Percentiles rank a stretch among this genome's conserved stretches.
Conservation (phyloP, 192 early-diverging fungal species). For the Diversispora eburnea region DNA sequence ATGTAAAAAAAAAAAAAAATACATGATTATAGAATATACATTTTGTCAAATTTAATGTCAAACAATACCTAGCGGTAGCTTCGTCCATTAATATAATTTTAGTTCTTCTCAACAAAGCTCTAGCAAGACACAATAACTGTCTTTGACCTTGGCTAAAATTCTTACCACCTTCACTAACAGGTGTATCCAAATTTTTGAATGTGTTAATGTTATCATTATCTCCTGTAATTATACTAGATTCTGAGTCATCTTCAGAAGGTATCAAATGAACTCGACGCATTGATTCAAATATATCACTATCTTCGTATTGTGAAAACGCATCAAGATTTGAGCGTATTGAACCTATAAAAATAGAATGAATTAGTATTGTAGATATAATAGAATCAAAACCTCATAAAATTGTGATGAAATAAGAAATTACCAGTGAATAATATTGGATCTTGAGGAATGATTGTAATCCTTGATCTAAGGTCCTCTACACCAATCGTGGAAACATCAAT, state of each 20-base stretch:
- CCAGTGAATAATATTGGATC: slow-evolving; percentile 62
- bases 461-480: slow-evolving; percentile 68
- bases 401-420: not conserved
- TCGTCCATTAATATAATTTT: slow-evolving; percentile 53
- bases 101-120: slow-evolving; percentile 70
- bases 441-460: slow-evolving; percentile 76
- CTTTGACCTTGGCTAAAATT: slow-evolving; percentile 83
- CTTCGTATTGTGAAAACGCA: slow-evolving; percentile 64
- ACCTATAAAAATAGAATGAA: slow-evolving; percentile 30
- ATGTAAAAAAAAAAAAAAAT: not conserved
- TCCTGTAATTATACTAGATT: slow-evolving; percentile 24
- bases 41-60: not conserved
- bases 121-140: slow-evolving; percentile 79
- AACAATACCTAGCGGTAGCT: slow-evolving; percentile 42
- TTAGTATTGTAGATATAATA: not conserved
- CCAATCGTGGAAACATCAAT: slow-evolving; percentile 74
- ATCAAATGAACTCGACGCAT: slow-evolving; percentile 63
- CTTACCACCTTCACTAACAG: slow-evolving; percentile 63
- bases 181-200: slow-evolving; percentile 49
- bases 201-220: slow-evolving; percentile 42
- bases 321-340: slow-evolving; percentile 79
- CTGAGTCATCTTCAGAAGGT: slow-evolving; percentile 25
- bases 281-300: slow-evolving; percentile 63
- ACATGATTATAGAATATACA: not conserved
- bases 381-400: no score